Evolutionary conservation across 2,329 filamentous ascomycete genomes (phyloP).

Genomic region (Scedosporium minutisporum): DNA sequence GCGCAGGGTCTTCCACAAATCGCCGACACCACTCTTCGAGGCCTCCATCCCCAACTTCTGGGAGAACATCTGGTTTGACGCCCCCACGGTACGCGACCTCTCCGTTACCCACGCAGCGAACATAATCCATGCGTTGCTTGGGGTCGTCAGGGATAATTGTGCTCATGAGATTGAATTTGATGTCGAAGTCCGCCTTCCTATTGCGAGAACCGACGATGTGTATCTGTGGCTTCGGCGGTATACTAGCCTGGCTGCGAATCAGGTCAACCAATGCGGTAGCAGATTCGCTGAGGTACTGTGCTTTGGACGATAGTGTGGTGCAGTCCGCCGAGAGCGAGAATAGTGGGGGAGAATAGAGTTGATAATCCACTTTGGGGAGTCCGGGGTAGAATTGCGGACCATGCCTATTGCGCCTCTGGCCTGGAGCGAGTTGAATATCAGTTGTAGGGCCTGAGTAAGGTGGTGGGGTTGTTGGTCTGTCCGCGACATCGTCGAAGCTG

Average conservation of each 20-base stretch:
- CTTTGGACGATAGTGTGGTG: constrained; percentile 35
- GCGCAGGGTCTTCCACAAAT: constrained; percentile 34
- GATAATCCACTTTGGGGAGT: constrained; percentile 39
- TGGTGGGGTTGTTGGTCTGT: not conserved
- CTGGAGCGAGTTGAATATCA: not conserved
- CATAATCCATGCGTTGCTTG: constrained; percentile 38
- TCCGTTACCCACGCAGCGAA: constrained; percentile 37
- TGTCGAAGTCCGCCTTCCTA: constrained; percentile 38
- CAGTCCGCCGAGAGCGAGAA: constrained; percentile 41
- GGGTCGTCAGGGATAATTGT: constrained; percentile 39
- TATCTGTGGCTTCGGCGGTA: constrained; percentile 46
- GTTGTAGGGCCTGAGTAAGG: constrained; percentile 2
- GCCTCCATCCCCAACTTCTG: constrained; percentile 31
- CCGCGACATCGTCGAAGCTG: not conserved
- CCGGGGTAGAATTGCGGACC: constrained; percentile 30
- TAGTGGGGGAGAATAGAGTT: constrained; percentile 40
- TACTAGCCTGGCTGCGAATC: constrained; percentile 35
- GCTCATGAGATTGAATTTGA: constrained; percentile 45
- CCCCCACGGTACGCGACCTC: constrained; percentile 43
- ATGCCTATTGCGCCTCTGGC: not conserved
- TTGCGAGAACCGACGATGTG: constrained; percentile 36
- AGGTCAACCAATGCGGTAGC: constrained; percentile 34
- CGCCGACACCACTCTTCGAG: constrained; percentile 40
- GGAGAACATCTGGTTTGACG: constrained; percentile 29
- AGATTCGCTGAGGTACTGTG: constrained; percentile 37